Evolutionary conservation across 2,329 filamentous ascomycete genomes (phyloP), one percentile per base, ranked within the genome.

Genomic region (Leptodontidium sp.): DNA sequence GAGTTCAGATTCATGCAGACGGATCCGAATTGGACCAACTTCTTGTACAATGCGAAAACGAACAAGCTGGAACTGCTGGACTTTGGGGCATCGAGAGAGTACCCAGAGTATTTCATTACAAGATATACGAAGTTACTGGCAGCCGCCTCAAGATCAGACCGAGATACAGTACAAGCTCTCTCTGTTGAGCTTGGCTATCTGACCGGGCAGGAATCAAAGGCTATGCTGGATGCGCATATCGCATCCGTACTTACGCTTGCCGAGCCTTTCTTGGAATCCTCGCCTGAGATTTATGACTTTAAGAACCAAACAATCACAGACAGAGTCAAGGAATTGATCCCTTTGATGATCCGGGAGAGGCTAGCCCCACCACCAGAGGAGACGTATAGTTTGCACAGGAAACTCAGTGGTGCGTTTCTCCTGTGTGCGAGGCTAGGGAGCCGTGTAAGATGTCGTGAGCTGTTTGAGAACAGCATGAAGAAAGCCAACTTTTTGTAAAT

Each of bases 1-100:
- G 93, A 97, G 80, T 98, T 98, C 87, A 90, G 86, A 70, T 98
- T 97, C 83, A 99, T 99, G 96, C 96, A 99, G 82, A 99, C 96
- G 5, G 96, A 99, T 78, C 96, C 96, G 50, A 99, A 99, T 84
- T 99, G 96, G 96, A 98, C 95, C 43, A 99, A 99, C 81, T 99
- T 99, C 80, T 85, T 98, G 24, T 99, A 93, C 84, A 96, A 98
- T 75, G 83, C 89, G 0, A 75, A 83, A 24, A 88, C 86, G 4
- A 83, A 89, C 75, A 91, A 89, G 77, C 90, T 99, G 15, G 94
- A 97, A 80, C 87, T 99, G 0, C 89, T 99, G 64, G 97, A 99
- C 81, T 99, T 99, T 80, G 96, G 96, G 68, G 96, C 96, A 45
- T 94, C 91, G 24, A 87, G 96, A 75, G 95, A 94, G 73, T 99